Percentiles rank a stretch among this genome's conserved stretches.
Evolutionary conservation across 192 early-diverging fungal species (phyloP).

Genomic region (Haplosporangium gracile): DNA sequence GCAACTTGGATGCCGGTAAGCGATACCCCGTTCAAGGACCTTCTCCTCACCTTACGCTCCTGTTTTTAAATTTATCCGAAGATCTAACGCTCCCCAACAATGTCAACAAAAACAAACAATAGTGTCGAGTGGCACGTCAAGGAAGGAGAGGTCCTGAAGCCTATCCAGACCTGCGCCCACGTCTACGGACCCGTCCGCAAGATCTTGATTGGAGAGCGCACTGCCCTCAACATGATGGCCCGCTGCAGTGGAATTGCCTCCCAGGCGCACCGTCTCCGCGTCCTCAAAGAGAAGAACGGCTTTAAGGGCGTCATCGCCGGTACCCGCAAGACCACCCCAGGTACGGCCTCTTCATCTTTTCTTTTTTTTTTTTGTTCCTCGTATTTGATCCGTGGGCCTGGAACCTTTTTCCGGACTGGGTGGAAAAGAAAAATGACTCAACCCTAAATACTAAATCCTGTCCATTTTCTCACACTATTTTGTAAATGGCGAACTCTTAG

Average conservation of each 20-base stretch:
- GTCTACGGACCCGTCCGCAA: constrained; percentile 88
- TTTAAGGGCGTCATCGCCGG: constrained; percentile 94
- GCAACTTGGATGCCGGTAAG: constrained; percentile 89
- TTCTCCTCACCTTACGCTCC: background rate
- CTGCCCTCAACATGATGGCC: constrained; percentile 94
- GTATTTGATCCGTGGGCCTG: background rate
- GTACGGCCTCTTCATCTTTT: constrained; percentile 37
- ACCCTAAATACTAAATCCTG: background rate
- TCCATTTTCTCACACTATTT: background rate
- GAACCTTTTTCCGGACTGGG: background rate
- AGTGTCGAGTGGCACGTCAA: constrained; percentile 88
- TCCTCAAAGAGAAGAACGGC: constrained; percentile 75
- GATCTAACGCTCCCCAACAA: background rate
- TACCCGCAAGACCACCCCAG: constrained; percentile 97
- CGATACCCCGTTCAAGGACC: background rate
- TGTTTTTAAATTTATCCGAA: background rate
- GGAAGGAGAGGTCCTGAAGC: constrained; percentile 87
- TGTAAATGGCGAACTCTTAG: constrained; percentile 40
- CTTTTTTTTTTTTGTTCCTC: background rate
- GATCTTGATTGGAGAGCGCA: constrained; percentile 92
- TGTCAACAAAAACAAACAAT: background rate
- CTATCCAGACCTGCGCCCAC: constrained; percentile 78
- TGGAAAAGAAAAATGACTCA: constrained; percentile 8
- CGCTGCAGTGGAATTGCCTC: constrained; percentile 94
- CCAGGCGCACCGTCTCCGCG: constrained; percentile 61